These are phyloP conservation scores for Friedmanniomyces endolithicus DNA, from an alignment of 495 filamentous ascomycete genomes.

Conservation along the genomic window DNA sequence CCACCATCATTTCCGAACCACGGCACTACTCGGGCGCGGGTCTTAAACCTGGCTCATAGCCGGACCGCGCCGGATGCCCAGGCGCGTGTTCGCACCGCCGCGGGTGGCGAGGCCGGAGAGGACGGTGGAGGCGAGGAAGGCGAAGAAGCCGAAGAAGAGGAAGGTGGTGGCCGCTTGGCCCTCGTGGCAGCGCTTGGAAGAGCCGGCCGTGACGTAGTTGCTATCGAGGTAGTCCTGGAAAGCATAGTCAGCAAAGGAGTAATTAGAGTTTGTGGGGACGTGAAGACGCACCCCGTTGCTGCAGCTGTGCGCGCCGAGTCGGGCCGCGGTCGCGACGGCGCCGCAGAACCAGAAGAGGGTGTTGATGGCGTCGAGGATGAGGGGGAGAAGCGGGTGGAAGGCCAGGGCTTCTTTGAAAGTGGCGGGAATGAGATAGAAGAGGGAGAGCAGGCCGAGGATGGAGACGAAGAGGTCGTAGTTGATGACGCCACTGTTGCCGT, in stretches of 20 bases:
- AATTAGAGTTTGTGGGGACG: no score
- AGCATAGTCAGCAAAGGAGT: slow-evolving; percentile 2
- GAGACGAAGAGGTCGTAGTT: slow-evolving; percentile 57
- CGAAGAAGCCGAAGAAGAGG: slow-evolving; percentile 58
- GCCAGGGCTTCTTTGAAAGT: slow-evolving; percentile 38
- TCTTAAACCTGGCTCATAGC: slow-evolving; percentile 54
- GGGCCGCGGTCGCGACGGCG: slow-evolving; percentile 52
- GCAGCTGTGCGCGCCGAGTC: slow-evolving; percentile 48
- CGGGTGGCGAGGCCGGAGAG: slow-evolving; percentile 37
- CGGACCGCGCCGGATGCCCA: slow-evolving; percentile 36
- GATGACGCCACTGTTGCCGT: slow-evolving; percentile 44
- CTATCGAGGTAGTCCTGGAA: slow-evolving; percentile 40
- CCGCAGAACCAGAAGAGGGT: slow-evolving; percentile 53
- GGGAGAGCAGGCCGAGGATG: slow-evolving; percentile 52
- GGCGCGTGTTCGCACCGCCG: slow-evolving; percentile 22
- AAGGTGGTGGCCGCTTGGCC: slow-evolving; percentile 57
- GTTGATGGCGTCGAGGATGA: slow-evolving; percentile 48
- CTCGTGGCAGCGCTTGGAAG: slow-evolving; percentile 51
- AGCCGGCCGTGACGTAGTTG: slow-evolving; percentile 52
- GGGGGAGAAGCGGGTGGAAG: slow-evolving; percentile 42
- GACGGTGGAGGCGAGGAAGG: slow-evolving; percentile 43
- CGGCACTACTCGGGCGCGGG: not conserved
- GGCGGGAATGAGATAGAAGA: slow-evolving; percentile 49
- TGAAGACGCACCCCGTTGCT: slow-evolving; percentile 43
- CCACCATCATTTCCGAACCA: no score